A percentile compares a stretch with the other conserved stretches of the same genome.
These are phyloP conservation scores for Ophiosphaerella herpotricha DNA, from an alignment of 2,329 filamentous ascomycete species.

Conservation along the genomic window DNA sequence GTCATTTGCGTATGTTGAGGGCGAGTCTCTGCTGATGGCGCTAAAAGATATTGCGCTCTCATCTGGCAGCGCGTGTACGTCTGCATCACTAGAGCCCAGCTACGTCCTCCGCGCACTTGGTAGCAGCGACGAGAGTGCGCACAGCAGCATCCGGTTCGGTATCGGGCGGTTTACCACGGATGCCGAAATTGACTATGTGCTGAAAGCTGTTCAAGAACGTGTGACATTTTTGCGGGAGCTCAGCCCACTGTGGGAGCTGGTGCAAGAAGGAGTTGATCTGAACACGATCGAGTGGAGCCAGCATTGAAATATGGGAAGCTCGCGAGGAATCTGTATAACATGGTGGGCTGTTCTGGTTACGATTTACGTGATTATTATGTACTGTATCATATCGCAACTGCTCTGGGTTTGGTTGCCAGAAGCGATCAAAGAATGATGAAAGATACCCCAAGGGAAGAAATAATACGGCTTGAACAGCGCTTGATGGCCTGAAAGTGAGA, in stretches of 20 bases:
- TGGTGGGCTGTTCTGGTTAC: slow-evolving; percentile 10
- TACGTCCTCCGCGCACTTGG: slow-evolving; percentile 94
- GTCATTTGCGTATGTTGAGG: slow-evolving; percentile 97
- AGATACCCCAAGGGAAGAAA: background rate
- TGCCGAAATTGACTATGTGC: slow-evolving; percentile 92
- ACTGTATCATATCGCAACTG: slow-evolving; percentile 27
- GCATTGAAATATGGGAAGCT: slow-evolving; percentile 64
- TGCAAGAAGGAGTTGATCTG: slow-evolving; percentile 94
- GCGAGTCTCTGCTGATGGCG: slow-evolving; percentile 96
- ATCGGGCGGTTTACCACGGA: slow-evolving; percentile 97
- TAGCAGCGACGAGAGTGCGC: slow-evolving; percentile 95
- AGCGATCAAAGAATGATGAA: slow-evolving; percentile 9
- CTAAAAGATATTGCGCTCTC: slow-evolving; percentile 97
- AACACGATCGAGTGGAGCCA: slow-evolving; percentile 98
- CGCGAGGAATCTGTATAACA: background rate
- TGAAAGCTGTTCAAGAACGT: slow-evolving; percentile 89
- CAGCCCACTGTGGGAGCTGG: slow-evolving; percentile 94
- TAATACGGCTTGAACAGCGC: too few relatives aligned
- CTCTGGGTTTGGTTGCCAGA: slow-evolving; percentile 12
- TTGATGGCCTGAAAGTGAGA: background rate
- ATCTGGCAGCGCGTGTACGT: slow-evolving; percentile 95
- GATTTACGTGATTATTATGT: slow-evolving; percentile 22
- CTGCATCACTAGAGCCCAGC: slow-evolving; percentile 92
- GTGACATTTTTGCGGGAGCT: slow-evolving; percentile 93
- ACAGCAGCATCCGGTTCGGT: slow-evolving; percentile 96